Base-by-base conservation (phyloP, 352 stramenopile genomes). In the Phytophthora litchii region DNA sequence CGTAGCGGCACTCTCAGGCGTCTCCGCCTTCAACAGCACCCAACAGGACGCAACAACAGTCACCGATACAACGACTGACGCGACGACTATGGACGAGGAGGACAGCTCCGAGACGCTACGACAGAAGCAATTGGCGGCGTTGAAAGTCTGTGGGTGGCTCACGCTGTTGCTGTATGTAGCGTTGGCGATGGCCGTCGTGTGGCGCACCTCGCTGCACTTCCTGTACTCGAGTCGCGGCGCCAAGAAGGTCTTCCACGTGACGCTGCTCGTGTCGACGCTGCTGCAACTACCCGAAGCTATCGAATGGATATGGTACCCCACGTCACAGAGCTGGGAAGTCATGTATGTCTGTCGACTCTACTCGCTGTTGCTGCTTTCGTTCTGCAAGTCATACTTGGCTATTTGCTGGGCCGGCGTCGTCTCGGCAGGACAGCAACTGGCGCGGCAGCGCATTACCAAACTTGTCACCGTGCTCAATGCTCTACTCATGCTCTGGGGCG, bases 361-460 rank as follows among this genome's bases (percentile, higher is more conserved):
- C 61, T 67, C 74, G 20, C 59, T 91, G 54, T 58, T 93, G 53
- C 66, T 92, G 17, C 78, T 92, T 56, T 87, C 70, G 45, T 76
- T 86, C 23, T 91, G 83, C 74, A 92, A 94, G 60, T 90, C 80
- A 19, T 90, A 92, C 56, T 67, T 95, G 49, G 83, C 83, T 21
- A 72, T 95, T 36, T 83, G 70, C 47, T 95, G 86, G 86, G 81
- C 83, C 37, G 80, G 86, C 12, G 86, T 95, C 64, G 86, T 93
- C 12, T 87, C 82, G 4, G 80, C 81, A 6, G 86, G 86, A 19
- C 84, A 89, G 63, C 75, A 66, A 40, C 51, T 70, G n/a, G 76
- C 79, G 49, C 78, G 78, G 13, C 78, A 76, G 11, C 76, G 77
- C 32, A 75, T 88, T 43, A 75, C 67, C 32, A 76, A 74, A 21